Evolutionary conservation across 352 stramenopile genomes (phyloP), one percentile per base, ranked within the genome.

Genomic region (Phytophthora sp.): DNA sequence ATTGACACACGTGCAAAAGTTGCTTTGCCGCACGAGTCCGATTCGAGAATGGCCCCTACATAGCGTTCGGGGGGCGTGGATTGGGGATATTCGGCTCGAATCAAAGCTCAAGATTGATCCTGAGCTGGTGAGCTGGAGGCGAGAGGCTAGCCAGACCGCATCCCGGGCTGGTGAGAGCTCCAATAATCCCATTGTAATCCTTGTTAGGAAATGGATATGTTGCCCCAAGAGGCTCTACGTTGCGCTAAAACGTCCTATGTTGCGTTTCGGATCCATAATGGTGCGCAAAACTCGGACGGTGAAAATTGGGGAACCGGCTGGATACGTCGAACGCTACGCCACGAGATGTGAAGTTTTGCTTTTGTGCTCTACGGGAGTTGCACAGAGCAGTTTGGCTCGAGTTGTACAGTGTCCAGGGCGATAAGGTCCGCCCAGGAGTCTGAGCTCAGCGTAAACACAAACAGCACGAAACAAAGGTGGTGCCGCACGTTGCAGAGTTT

Each of bases 91-190:
- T 70, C 61, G 41, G 61, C 45, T 42, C 61, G 26, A 35, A 54
- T 65, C 61, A 70, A 65, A 66, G 61, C 61, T 20, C 21, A 61
- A 35, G 61, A 70, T 66, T 61, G 24, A 66, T 70, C 61, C 9
- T 61, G 54, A 39, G 61, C 54, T 64, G 56, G 56, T 52, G 57
- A 58, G 62, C 39, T 13, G 18, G 37, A 32, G 32, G 12, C 43
- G 23, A 66, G 54, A 62, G 42, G n/a, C 51, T 48, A 57, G 63
- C 51, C 56, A 64, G 17, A 5, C 20, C 41, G 38, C 56, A 50
- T 56, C 34, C 32, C 20, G 20, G 9, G 56, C 57, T 63, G 49
- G 45, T 59, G 61, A 69, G 61, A 24, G 31, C 30, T 18, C 26
- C 24, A 46, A 27, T 52, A 44, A 52, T 37, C 28, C 5, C 6